A percentile compares a stretch with the other conserved stretches of the same genome.
These are phyloP conservation scores for Sutorius australiensis DNA, from an alignment of 768 basidiomycete species.

Conservation along the genomic window DNA sequence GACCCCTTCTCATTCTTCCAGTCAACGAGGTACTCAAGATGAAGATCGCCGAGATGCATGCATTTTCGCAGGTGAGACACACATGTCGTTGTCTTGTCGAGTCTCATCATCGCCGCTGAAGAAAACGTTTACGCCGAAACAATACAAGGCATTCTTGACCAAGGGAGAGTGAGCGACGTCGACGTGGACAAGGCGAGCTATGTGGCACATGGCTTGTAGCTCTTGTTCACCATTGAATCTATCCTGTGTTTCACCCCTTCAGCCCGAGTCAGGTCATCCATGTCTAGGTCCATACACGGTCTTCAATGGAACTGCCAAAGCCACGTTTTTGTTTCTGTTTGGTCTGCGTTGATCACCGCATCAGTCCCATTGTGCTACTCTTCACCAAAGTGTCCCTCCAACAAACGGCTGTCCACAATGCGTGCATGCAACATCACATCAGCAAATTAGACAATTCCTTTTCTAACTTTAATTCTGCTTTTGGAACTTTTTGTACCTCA, in stretches of 20 bases:
- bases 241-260: conserved; percentile 1
- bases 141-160: conserved; percentile 51
- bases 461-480: no score
- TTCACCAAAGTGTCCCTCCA: conserved; percentile 1
- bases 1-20: conserved; percentile 28
- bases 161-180: conserved; percentile 22
- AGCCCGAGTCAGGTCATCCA: neutral
- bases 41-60: conserved; percentile 78
- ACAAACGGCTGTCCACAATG: conserved; percentile 1
- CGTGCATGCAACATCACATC: neutral
- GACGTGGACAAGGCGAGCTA: neutral
- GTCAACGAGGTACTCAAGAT: conserved; percentile 75
- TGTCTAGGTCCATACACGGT: neutral
- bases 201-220: neutral
- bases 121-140: conserved; percentile 73
- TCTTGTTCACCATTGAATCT: conserved; percentile 4
- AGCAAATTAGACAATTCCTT: no score
- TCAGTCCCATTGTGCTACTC: neutral
- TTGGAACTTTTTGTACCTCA: no score
- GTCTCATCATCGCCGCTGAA: conserved; percentile 23
- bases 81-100: neutral
- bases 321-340: conserved; percentile 9
- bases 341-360: neutral
- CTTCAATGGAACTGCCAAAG: neutral
- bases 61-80: conserved; percentile 74